A percentile compares a stretch with the other conserved stretches of the same genome.
Evolutionary conservation across 768 basidiomycete genomes (phyloP).

Genomic region (Suillus occidentalis): DNA sequence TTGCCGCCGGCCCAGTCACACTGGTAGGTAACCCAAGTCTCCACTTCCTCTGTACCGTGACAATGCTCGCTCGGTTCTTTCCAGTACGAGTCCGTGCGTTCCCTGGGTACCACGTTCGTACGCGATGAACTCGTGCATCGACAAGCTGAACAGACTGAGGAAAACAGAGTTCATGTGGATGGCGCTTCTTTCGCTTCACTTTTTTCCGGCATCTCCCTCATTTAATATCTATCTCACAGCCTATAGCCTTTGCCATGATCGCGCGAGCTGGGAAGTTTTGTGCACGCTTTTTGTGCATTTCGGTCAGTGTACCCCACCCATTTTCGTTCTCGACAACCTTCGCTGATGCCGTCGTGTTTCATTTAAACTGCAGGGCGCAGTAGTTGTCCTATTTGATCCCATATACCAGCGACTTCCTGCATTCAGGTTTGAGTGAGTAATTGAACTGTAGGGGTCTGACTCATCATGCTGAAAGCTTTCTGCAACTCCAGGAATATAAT

Average conservation of each 20-base stretch:
- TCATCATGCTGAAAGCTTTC: neutral
- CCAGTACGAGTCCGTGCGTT: neutral
- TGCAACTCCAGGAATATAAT: neutral
- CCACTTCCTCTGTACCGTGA: too few relatives aligned
- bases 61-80: neutral
- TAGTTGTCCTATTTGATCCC: neutral
- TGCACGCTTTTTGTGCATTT: neutral
- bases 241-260: neutral
- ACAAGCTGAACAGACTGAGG: neutral
- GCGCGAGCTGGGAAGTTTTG: neutral
- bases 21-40: neutral
- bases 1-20: neutral
- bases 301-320: neutral
- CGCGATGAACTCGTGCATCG: neutral
- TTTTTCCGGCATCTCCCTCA: neutral
- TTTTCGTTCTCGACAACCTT: neutral
- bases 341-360: neutral
- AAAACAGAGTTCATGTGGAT: neutral
- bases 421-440: neutral
- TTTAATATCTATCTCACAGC: neutral
- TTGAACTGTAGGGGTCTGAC: neutral
- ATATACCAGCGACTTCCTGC: neutral
- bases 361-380: neutral
- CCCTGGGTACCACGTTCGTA: neutral
- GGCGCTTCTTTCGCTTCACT: neutral